Percentiles rank a stretch among this genome's conserved stretches.
phyloP scores from a whole-genome alignment of 805 yeast species.

The Jamesozyma lodderae region DNA sequence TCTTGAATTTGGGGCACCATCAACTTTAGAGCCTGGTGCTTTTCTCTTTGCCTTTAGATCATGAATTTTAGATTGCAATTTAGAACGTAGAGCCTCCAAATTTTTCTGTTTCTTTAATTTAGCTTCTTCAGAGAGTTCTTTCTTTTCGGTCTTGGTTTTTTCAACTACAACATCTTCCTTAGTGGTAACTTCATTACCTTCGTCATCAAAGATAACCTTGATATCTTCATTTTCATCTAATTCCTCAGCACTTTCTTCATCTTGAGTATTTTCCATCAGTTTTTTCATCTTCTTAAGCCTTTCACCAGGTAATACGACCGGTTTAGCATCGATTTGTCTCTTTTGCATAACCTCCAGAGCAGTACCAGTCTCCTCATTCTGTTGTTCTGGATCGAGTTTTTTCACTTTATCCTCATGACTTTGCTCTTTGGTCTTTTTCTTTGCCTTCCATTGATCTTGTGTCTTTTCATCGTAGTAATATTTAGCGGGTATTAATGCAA shows the following conservation, averaged over 20 bases:
- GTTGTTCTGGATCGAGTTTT: slow-evolving; percentile 64
- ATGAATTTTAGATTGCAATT: slow-evolving; percentile 65
- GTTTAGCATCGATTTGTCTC: slow-evolving; percentile 45
- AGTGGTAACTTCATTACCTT: slow-evolving; percentile 42
- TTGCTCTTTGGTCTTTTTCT: slow-evolving; percentile 64
- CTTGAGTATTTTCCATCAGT: slow-evolving; percentile 16
- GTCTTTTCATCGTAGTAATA: slow-evolving; percentile 88
- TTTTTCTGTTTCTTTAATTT: slow-evolving; percentile 38
- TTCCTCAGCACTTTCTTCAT: slow-evolving; percentile 11
- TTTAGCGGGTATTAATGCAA: slow-evolving; percentile 88
- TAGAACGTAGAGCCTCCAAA: slow-evolving; percentile 63
- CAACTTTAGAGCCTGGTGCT: slow-evolving; percentile 77
- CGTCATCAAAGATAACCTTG: slow-evolving; percentile 58
- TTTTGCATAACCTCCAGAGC: slow-evolving; percentile 55
- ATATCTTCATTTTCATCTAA: slow-evolving; percentile 25
- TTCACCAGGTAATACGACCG: slow-evolving; percentile 33
- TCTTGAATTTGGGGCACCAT: slow-evolving; percentile 79
- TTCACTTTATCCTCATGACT: slow-evolving; percentile 49
- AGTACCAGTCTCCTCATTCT: slow-evolving; percentile 38
- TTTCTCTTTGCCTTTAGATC: slow-evolving; percentile 69
- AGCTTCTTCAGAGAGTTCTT: slow-evolving; percentile 15
- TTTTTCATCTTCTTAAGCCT: slow-evolving; percentile 16
- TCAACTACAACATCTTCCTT: slow-evolving; percentile 11
- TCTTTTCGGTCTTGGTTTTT: slow-evolving; percentile 15
- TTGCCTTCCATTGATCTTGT: slow-evolving; percentile 82